phyloP scores from a whole-genome alignment of 2,329 filamentous ascomycete genomes.

The Bertia moriformis region DNA sequence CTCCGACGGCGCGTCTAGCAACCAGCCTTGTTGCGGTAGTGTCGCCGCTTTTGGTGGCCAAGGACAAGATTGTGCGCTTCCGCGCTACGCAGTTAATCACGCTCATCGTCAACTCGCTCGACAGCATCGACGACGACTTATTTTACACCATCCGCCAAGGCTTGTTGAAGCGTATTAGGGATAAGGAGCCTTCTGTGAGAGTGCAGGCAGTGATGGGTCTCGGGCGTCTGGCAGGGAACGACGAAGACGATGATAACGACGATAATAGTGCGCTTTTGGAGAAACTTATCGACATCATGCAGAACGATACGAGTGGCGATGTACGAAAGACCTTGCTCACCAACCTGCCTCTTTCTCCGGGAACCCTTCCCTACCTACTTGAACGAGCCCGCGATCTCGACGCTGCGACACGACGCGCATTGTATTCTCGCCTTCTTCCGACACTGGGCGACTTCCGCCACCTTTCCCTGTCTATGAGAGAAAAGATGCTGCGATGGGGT shows the following conservation, averaged over 20 bases:
- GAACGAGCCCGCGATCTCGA: slow-evolving; percentile 86
- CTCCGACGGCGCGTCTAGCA: slow-evolving; percentile 68
- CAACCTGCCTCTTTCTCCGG: slow-evolving; percentile 75
- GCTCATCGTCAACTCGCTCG: slow-evolving; percentile 81
- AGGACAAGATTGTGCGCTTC: slow-evolving; percentile 87
- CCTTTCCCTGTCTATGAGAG: slow-evolving; percentile 80
- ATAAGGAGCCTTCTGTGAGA: slow-evolving; percentile 86
- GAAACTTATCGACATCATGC: slow-evolving; percentile 74
- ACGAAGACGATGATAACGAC: slow-evolving; percentile 56
- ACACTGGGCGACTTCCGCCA: slow-evolving; percentile 88
- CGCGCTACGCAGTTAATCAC: slow-evolving; percentile 79
- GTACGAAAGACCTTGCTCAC: slow-evolving; percentile 76
- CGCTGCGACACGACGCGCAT: slow-evolving; percentile 63
- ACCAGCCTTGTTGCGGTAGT: slow-evolving; percentile 59
- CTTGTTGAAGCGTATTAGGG: slow-evolving; percentile 70
- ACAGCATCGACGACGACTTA: slow-evolving; percentile 80
- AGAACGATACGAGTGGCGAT: slow-evolving; percentile 88
- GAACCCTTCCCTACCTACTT: slow-evolving; percentile 72
- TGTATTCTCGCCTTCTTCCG: slow-evolving; percentile 78
- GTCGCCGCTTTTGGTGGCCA: slow-evolving; percentile 64
- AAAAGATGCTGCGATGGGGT: slow-evolving; percentile 91
- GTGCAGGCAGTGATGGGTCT: slow-evolving; percentile 84
- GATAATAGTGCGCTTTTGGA: slow-evolving; percentile 57
- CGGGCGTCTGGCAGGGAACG: slow-evolving; percentile 66
- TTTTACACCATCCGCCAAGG: slow-evolving; percentile 71